phyloP scores from a whole-genome alignment of 2,329 filamentous ascomycete species.

The Colletotrichum salicis region DNA sequence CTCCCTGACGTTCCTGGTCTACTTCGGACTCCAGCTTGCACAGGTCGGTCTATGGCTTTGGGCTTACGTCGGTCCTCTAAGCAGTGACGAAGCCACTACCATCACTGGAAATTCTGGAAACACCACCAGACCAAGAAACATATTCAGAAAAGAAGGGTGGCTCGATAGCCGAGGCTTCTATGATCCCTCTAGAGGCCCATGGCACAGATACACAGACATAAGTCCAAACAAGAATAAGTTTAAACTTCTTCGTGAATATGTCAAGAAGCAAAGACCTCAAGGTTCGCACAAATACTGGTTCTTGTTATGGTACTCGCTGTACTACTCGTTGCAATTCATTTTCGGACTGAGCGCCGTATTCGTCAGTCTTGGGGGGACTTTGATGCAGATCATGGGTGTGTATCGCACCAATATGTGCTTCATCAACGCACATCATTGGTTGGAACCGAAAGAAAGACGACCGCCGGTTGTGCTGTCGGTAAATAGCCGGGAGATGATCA shows the following conservation, averaged over 20 bases:
- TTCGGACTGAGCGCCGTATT: not conserved
- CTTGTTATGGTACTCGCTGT: no score
- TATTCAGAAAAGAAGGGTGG: not conserved
- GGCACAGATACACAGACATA: not conserved
- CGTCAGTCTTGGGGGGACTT: not conserved
- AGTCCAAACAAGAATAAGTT: no score
- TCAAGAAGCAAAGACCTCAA: no score
- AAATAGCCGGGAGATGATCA: not conserved
- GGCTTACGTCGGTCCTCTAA: not conserved
- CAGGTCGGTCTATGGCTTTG: not conserved
- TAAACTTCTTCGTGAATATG: no score
- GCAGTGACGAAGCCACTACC: no score
- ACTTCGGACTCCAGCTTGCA: not conserved
- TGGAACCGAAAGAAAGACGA: not conserved
- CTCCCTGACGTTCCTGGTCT: not conserved
- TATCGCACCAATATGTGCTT: not conserved
- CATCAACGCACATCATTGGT: not conserved
- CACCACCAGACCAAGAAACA: no score
- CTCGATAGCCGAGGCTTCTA: not conserved
- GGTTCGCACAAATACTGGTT: no score
- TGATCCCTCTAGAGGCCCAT: not conserved
- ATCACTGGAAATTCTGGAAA: no score
- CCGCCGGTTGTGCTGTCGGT: not conserved
- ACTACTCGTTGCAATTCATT: not conserved
- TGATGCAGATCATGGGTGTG: not conserved